phyloP scores from a whole-genome alignment of 2,329 filamentous ascomycete genomes.

The Westerdykella sp. region DNA sequence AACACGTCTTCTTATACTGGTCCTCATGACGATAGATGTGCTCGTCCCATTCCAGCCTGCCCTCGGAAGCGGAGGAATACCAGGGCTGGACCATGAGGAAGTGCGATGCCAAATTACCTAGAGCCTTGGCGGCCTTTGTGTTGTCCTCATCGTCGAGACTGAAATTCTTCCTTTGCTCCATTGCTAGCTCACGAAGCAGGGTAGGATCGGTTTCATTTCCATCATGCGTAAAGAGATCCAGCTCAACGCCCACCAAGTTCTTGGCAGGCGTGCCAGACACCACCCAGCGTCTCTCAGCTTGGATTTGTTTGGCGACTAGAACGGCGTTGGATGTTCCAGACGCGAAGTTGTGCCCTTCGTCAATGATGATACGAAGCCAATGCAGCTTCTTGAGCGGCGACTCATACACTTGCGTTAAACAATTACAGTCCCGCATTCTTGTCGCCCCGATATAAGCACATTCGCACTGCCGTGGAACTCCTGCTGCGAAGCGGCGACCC shows the following conservation, averaged over 20 bases:
- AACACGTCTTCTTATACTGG: conserved; percentile 50
- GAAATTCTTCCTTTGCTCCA: conserved; percentile 40
- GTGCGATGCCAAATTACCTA: conserved; percentile 56
- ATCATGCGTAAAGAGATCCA: conserved; percentile 44
- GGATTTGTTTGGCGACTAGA: conserved; percentile 49
- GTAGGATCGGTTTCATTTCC: conserved; percentile 24
- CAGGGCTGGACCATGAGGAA: conserved; percentile 76
- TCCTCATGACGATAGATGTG: conserved; percentile 56
- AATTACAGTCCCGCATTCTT: conserved; percentile 41
- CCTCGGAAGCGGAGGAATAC: conserved; percentile 56
- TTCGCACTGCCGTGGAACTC: conserved; percentile 19
- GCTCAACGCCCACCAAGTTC: conserved; percentile 70
- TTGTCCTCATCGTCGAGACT: conserved; percentile 32
- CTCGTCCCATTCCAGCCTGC: conserved; percentile 64
- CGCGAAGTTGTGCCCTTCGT: conserved; percentile 83
- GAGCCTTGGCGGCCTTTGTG: conserved; percentile 51
- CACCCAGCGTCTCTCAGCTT: conserved; percentile 72
- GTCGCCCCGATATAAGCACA: conserved; percentile 43
- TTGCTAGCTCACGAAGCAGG: conserved; percentile 22
- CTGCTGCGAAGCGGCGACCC: conserved; percentile 35
- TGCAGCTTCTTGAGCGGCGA: conserved; percentile 65
- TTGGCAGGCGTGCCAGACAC: conserved; percentile 86
- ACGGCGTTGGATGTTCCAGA: conserved; percentile 58
- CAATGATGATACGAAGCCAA: conserved; percentile 84
- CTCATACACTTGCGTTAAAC: conserved; percentile 41